These are phyloP conservation scores for Irpex rosettiformis DNA, from an alignment of 1,284 basidiomycete species.

Conservation along the genomic window DNA sequence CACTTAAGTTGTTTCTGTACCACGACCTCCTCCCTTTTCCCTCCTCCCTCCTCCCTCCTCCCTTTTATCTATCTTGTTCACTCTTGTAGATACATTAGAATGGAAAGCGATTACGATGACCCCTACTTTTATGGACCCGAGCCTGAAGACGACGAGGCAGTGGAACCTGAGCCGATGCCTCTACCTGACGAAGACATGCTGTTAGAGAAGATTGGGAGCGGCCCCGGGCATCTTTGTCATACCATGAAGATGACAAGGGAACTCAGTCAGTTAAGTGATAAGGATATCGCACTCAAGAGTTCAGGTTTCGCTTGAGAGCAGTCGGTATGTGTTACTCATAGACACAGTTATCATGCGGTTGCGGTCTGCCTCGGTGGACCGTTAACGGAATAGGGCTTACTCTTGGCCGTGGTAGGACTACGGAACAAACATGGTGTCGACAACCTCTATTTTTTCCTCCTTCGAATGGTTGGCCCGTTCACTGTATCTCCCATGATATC, in stretches of 20 bases:
- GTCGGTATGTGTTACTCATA: conserved; percentile 65
- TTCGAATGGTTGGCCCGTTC: conserved; percentile 40
- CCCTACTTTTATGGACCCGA: no score
- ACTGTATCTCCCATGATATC: conserved; percentile 14
- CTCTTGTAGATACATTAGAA: no score
- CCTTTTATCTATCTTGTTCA: neutral
- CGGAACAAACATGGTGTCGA: neutral
- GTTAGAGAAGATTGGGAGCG: no score
- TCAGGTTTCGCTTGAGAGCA: conserved; percentile 37
- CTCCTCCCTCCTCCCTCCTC: neutral
- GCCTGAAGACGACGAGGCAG: no score
- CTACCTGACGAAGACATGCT: no score
- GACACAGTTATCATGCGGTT: conserved; percentile 86
- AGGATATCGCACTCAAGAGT: no score
- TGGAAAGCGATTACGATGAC: no score
- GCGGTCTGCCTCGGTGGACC: conserved; percentile 34
- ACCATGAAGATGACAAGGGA: no score
- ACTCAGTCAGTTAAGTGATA: no score
- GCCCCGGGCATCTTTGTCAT: no score
- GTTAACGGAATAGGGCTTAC: conserved; percentile 89
- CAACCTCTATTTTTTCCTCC: conserved; percentile 43
- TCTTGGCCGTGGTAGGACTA: conserved; percentile 57
- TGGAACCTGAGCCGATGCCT: no score
- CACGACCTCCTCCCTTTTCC: neutral
- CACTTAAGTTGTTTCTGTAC: no score